These are phyloP conservation scores for Pistacia integerrima DNA, from an alignment of 345 rosid species.

Conservation along the genomic window DNA sequence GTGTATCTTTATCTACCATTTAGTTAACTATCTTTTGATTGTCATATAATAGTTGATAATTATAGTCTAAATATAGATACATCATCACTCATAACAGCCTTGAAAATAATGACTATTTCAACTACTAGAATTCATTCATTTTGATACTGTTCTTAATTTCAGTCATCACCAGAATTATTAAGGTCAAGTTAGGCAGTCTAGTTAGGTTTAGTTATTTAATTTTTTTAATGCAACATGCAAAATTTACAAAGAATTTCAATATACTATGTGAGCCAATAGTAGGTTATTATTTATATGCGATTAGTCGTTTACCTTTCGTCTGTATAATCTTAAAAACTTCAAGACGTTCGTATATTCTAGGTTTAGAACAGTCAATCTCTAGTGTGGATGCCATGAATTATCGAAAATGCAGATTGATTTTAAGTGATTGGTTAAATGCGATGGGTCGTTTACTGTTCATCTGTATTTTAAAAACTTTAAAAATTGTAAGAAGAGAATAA, in stretches of 20 bases:
- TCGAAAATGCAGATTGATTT: no score
- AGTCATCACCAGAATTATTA: neutral
- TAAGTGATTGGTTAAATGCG: no score
- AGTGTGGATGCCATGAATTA: no score
- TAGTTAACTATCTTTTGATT: neutral
- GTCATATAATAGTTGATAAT: neutral
- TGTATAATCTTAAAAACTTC: no score
- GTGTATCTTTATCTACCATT: constrained; percentile 14
- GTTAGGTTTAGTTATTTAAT: neutral
- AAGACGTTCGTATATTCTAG: no score
- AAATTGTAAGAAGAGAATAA: no score
- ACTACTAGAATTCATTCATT: neutral
- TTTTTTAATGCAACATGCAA: constrained; percentile 30
- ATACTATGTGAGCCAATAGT: no score
- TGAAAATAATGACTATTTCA: constrained; percentile 20
- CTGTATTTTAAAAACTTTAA: no score
- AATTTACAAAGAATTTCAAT: neutral
- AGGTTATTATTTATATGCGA: no score
- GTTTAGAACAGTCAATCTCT: no score
- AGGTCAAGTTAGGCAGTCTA: constrained; percentile 24
- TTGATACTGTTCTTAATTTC: neutral
- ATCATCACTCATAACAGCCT: constrained; percentile 5
- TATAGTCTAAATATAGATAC: neutral
- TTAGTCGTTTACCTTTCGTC: no score
- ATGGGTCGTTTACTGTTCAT: no score